These are phyloP conservation scores for Austroboletus sp. DNA, from an alignment of 1,284 basidiomycete genomes.

Conservation along the genomic window DNA sequence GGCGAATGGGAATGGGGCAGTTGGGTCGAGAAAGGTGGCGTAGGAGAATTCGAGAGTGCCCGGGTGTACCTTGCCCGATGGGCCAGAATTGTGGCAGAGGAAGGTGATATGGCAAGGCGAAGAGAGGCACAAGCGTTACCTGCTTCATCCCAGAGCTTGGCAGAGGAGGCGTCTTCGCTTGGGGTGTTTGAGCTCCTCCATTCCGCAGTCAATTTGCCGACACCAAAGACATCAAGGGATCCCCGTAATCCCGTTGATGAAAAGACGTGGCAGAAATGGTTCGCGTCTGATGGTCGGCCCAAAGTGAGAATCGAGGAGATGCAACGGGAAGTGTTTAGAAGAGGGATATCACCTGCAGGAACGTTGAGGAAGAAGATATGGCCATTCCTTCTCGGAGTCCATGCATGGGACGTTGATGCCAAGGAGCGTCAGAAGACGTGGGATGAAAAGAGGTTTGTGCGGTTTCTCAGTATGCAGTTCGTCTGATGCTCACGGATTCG, in stretches of 20 bases:
- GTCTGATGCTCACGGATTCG: constrained; percentile 16
- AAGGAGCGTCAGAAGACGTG: constrained; percentile 51
- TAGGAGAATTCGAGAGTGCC: constrained; percentile 91
- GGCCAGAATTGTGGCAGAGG: constrained; percentile 93
- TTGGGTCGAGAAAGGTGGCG: constrained; percentile 80
- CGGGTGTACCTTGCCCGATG: constrained; percentile 93
- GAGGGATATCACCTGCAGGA: constrained; percentile 55
- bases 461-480: constrained; percentile 3
- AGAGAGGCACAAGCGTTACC: constrained; percentile 66
- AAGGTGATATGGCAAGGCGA: constrained; percentile 80
- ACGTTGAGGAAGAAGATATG: constrained; percentile 67
- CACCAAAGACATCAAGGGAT: constrained; percentile 66
- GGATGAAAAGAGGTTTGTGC: constrained; percentile 56
- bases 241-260: constrained; percentile 67
- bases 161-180: constrained; percentile 65
- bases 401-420: constrained; percentile 67
- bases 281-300: constrained; percentile 61
- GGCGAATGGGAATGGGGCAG: constrained; percentile 82
- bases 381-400: constrained; percentile 85
- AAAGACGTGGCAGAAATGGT: constrained; percentile 67
- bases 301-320: constrained; percentile 62
- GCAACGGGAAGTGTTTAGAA: constrained; percentile 67
- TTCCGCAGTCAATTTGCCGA: constrained; percentile 68
- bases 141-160: constrained; percentile 40
- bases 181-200: constrained; percentile 87